phyloP scores from a whole-genome alignment of 2,329 filamentous ascomycete species.

The Alternaria metachromatica region DNA sequence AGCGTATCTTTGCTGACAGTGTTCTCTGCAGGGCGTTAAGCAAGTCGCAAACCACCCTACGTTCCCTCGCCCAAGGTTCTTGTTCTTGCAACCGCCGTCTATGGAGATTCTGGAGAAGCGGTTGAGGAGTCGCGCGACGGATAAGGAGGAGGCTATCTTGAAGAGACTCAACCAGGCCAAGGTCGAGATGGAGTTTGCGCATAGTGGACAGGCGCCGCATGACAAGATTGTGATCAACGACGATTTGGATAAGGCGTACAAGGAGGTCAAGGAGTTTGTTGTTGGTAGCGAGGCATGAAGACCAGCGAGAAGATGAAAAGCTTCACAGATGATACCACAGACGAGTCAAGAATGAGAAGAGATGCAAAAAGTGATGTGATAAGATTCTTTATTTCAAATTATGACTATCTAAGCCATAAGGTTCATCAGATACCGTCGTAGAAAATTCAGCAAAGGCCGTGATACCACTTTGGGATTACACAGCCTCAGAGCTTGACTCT shows the following conservation, averaged over 20 bases:
- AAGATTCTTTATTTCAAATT: not conserved
- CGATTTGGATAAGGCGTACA: constrained; percentile 58
- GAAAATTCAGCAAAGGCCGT: constrained; percentile 51
- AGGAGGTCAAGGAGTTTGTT: constrained; percentile 59
- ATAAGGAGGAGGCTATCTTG: constrained; percentile 58
- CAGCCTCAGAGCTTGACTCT: constrained; percentile 98
- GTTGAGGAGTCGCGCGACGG: constrained; percentile 52
- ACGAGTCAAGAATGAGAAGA: not conserved
- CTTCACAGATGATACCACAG: constrained; percentile 17
- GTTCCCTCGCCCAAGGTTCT: constrained; percentile 73
- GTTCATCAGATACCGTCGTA: constrained; percentile 58
- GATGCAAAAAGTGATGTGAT: not conserved
- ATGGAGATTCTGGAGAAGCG: constrained; percentile 73
- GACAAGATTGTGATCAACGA: constrained; percentile 62
- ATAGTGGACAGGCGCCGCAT: constrained; percentile 53
- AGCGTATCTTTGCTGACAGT: not conserved
- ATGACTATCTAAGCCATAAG: constrained; percentile 39
- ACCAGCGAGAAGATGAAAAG: not conserved
- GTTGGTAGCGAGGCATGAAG: constrained; percentile 47
- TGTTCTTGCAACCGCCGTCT: constrained; percentile 84
- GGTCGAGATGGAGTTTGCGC: constrained; percentile 52
- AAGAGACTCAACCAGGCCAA: constrained; percentile 57
- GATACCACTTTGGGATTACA: constrained; percentile 56
- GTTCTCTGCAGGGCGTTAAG: constrained; percentile 73
- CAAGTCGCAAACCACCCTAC: constrained; percentile 78